Percentiles rank a stretch among this genome's conserved stretches.
Conservation (phyloP, 2,329 filamentous ascomycete species). For the Cryphonectria radicalis region DNA sequence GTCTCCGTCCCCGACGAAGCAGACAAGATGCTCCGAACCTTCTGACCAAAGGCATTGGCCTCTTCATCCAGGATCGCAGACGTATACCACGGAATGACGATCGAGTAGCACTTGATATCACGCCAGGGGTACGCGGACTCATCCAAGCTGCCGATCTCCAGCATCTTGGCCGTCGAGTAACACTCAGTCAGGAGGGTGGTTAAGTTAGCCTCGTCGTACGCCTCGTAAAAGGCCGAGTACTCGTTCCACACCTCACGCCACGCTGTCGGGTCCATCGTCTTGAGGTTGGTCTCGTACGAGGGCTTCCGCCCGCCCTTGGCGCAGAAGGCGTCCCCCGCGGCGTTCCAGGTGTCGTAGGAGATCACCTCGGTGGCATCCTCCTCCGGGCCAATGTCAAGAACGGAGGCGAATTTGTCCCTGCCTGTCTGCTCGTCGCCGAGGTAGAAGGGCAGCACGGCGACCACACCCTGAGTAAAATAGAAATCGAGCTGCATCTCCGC, state of each 20-base stretch:
- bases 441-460: slow-evolving; percentile 28
- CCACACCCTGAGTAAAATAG: slow-evolving; percentile 5
- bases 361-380: slow-evolving; percentile 36
- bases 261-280: slow-evolving; percentile 39
- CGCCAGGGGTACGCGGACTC: slow-evolving; percentile 39
- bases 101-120: slow-evolving; percentile 41
- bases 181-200: slow-evolving; percentile 41
- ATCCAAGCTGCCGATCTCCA: slow-evolving; percentile 30
- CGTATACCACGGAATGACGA: slow-evolving; percentile 46
- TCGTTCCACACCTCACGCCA: slow-evolving; percentile 46
- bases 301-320: slow-evolving; percentile 44
- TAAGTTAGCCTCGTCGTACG: slow-evolving; percentile 37
- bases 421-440: slow-evolving; percentile 39
- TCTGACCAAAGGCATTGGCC: slow-evolving; percentile 41
- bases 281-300: slow-evolving; percentile 41
- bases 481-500: slow-evolving; percentile 22
- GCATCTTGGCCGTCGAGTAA: slow-evolving; percentile 42
- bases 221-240: slow-evolving; percentile 42
- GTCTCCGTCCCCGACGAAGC: slow-evolving; percentile 10
- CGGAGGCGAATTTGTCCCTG: slow-evolving; percentile 39
- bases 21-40: slow-evolving; percentile 36
- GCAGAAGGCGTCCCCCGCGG: slow-evolving; percentile 43
- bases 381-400: slow-evolving; percentile 41
- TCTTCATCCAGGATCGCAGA: slow-evolving; percentile 40
- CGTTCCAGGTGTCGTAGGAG: slow-evolving; percentile 46